A percentile compares a stretch with the other conserved stretches of the same genome.
These are phyloP conservation scores for Leishmania tropica DNA, from an alignment of 208 protist species.

Conservation along the genomic window DNA sequence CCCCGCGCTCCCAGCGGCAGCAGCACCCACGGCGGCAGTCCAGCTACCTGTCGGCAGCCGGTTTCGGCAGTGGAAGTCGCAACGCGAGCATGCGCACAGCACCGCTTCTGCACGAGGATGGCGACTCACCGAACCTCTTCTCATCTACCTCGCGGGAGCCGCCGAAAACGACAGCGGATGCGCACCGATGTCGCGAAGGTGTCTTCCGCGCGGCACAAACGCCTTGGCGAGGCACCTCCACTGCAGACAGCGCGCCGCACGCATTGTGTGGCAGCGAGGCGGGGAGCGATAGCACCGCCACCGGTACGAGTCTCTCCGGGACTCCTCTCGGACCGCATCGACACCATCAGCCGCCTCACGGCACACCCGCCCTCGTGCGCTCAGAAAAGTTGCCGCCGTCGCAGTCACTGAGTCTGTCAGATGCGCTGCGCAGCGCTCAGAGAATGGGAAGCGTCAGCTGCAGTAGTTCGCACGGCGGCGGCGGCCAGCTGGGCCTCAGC, in stretches of 20 bases:
- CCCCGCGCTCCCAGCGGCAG: neutral
- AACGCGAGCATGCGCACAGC: neutral
- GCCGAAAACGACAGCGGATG: neutral
- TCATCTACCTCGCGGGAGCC: neutral
- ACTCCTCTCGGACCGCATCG: neutral
- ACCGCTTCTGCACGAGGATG: neutral
- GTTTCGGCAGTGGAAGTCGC: slow-evolving; percentile 1
- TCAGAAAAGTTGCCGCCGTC: neutral
- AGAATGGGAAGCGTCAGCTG: neutral
- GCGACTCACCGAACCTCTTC: neutral
- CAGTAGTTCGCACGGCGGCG: neutral
- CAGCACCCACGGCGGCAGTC: neutral
- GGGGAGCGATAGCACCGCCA: neutral
- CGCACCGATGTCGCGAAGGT: neutral
- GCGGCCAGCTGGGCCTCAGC: neutral
- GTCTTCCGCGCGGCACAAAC: neutral
- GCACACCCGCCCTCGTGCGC: neutral
- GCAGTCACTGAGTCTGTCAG: slow-evolving; percentile 3
- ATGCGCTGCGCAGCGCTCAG: slow-evolving; percentile 6
- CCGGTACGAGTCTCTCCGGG: neutral
- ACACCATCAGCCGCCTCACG: neutral
- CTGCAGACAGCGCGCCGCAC: neutral
- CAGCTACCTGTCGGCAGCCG: neutral
- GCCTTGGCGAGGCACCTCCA: neutral
- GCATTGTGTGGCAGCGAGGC: neutral